These are phyloP conservation scores for Apiotrichum gracile DNA, from an alignment of 1,284 basidiomycete genomes.

Conservation along the genomic window DNA sequence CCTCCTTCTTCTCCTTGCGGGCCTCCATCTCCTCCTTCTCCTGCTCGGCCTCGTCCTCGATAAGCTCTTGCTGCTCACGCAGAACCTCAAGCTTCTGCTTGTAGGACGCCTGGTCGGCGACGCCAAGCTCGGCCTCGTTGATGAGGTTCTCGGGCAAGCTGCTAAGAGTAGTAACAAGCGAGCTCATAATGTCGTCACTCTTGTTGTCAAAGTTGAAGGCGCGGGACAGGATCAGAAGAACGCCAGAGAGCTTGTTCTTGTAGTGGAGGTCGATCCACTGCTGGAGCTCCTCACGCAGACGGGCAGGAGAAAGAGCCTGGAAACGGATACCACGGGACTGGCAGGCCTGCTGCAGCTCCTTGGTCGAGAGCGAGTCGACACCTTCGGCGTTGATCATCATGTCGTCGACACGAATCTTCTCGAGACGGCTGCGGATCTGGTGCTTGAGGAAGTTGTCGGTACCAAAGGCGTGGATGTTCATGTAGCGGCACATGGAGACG, in stretches of 20 bases:
- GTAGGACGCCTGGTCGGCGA: slow-evolving; percentile 81
- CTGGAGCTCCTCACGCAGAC: slow-evolving; percentile 77
- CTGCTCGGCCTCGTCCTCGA: slow-evolving; percentile 97
- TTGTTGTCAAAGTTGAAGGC: slow-evolving; percentile 91
- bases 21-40: slow-evolving; percentile 85
- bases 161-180: slow-evolving; percentile 84
- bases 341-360: slow-evolving; percentile 87
- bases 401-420: slow-evolving; percentile 84
- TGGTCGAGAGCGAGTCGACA: slow-evolving; percentile 79
- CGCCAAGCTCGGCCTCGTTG: slow-evolving; percentile 93
- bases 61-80: slow-evolving; percentile 97
- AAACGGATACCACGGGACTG: slow-evolving; percentile 93
- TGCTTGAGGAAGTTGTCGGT: slow-evolving; percentile 98
- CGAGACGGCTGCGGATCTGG: slow-evolving; percentile 78
- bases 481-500: slow-evolving; percentile 93
- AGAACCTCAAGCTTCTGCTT: slow-evolving; percentile 97
- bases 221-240: slow-evolving; percentile 82
- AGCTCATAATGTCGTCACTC: slow-evolving; percentile 73
- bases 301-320: slow-evolving; percentile 70
- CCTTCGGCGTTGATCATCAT: slow-evolving; percentile 82
- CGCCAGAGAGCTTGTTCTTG: slow-evolving; percentile 78
- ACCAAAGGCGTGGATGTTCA: slow-evolving; percentile 97
- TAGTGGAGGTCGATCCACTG: slow-evolving; percentile 95
- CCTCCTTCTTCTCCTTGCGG: slow-evolving; percentile 73
- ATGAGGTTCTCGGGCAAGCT: slow-evolving; percentile 92